These are phyloP conservation scores for Pelargonium australe DNA, from an alignment of 441 rosid species.

Conservation along the genomic window DNA sequence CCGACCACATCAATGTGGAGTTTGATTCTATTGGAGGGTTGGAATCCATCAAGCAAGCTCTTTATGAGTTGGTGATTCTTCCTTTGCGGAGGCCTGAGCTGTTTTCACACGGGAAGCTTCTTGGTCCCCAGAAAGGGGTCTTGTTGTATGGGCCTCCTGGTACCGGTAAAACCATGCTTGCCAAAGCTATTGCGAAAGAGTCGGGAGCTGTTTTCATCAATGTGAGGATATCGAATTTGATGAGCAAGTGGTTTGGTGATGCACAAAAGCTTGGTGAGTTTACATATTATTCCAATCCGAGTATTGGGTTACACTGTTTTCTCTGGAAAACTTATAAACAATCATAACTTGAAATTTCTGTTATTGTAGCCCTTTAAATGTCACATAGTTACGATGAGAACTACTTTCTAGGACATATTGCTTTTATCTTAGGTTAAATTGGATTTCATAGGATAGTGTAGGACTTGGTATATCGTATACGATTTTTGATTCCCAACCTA, in stretches of 20 bases:
- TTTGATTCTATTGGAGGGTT: constrained; percentile 86
- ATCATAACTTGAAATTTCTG: too few species aligned
- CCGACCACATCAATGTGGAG: constrained; percentile 84
- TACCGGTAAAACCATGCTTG: constrained; percentile 98
- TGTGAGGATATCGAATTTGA: constrained; percentile 72
- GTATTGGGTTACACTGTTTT: too few species aligned
- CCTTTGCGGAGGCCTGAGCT: constrained; percentile 80
- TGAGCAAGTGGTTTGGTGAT: constrained; percentile 99
- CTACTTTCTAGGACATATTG: too few species aligned
- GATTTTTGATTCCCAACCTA: too few species aligned
- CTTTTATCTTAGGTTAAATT: too few species aligned
- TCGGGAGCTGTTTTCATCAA: constrained; percentile 93
- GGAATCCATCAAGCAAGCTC: constrained; percentile 61
- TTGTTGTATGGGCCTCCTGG: constrained; percentile 93
- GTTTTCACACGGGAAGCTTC: constrained; percentile 80
- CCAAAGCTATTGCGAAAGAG: constrained; percentile 93
- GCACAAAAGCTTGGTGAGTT: constrained; percentile 93
- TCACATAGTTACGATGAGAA: too few species aligned
- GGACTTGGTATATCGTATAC: too few species aligned
- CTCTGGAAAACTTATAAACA: too few species aligned
- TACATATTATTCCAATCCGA: not conserved
- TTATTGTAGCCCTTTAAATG: too few species aligned
- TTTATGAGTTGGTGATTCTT: constrained; percentile 81
- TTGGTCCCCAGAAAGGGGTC: constrained; percentile 94
- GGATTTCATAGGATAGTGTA: too few species aligned